Conservation (phyloP, 371 early-diverging fungal species). For the Rhizomucor pusillus region DNA sequence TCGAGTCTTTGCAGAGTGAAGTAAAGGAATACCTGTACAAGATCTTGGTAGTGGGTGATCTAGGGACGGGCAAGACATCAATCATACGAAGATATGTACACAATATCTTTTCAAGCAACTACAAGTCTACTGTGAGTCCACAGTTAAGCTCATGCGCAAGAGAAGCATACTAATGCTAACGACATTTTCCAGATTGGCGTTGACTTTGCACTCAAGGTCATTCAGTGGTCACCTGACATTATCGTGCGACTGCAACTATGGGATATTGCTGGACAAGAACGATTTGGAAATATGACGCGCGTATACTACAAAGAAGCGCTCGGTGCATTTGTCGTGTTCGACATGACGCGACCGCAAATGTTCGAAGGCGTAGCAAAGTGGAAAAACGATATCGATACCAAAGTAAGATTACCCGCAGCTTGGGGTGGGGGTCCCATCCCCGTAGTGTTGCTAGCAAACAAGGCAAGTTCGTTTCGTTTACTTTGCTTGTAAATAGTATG, state of each 20-base stretch:
- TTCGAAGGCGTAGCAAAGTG: constrained; percentile 74
- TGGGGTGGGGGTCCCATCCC: constrained; percentile 65
- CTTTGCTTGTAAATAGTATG: too few species aligned
- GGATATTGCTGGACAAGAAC: constrained; percentile 88
- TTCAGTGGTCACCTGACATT: constrained; percentile 56
- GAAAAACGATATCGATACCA: constrained; percentile 67
- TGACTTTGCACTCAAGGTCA: constrained; percentile 81
- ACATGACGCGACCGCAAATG: constrained; percentile 70
- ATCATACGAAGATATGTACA: constrained; percentile 68
- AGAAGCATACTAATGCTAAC: neutral
- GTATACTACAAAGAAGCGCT: constrained; percentile 82
- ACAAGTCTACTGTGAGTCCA: constrained; percentile 66
- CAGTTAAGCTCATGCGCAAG: neutral
- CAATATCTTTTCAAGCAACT: constrained; percentile 69
- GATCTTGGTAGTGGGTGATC: constrained; percentile 77
- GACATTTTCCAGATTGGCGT: constrained; percentile 63
- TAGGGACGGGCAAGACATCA: constrained; percentile 77
- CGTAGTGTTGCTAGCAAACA: constrained; percentile 63
- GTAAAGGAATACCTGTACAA: constrained; percentile 61
- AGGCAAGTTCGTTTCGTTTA: constrained; percentile 27
- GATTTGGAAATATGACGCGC: constrained; percentile 77
- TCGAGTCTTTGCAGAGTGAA: constrained; percentile 18
- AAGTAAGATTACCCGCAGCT: constrained; percentile 53
- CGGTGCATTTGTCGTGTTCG: constrained; percentile 78
- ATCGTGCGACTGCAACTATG: constrained; percentile 74